These are phyloP conservation scores for Blastobotrys buckinghamii DNA, from an alignment of 1,139 yeast species.

Conservation along the genomic window DNA sequence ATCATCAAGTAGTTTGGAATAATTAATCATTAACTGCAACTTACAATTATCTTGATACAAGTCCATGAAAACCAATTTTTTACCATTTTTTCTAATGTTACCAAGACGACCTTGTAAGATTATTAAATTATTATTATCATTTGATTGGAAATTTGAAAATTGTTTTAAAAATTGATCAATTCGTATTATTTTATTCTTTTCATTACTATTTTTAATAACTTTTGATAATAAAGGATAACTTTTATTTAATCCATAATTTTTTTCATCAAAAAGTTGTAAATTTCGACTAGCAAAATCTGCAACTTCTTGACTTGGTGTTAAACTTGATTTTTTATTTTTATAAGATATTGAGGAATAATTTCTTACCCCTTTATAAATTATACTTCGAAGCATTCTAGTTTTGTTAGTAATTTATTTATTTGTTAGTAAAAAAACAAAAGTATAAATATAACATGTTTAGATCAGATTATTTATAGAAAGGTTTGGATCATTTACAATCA, in stretches of 20 bases:
- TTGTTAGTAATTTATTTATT: background rate
- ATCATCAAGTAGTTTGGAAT: constrained; percentile 38
- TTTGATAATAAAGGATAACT: constrained; percentile 23
- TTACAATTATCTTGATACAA: constrained; percentile 49
- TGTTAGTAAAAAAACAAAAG: background rate
- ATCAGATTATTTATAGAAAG: constrained; percentile 22
- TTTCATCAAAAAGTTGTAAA: constrained; percentile 13
- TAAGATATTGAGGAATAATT: constrained; percentile 11
- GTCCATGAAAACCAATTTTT: constrained; percentile 63
- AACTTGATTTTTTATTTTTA: constrained; percentile 10
- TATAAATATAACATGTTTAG: background rate
- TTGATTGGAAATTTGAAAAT: background rate
- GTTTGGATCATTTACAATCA: constrained; percentile 10
- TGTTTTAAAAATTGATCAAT: constrained; percentile 1
- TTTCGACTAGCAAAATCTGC: constrained; percentile 42
- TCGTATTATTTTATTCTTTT: constrained; percentile 8
- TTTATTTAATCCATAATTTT: background rate
- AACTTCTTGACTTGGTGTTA: constrained; percentile 24
- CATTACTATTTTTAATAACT: constrained; percentile 5
- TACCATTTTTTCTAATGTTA: constrained; percentile 57
- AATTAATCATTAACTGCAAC: constrained; percentile 58
- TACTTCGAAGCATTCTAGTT: too few species aligned
- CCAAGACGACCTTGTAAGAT: constrained; percentile 51
- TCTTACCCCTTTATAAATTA: background rate
- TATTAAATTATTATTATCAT: constrained; percentile 8